These are phyloP conservation scores for Cruciata laevipes DNA, from an alignment of 257 asterid species.

Conservation along the genomic window DNA sequence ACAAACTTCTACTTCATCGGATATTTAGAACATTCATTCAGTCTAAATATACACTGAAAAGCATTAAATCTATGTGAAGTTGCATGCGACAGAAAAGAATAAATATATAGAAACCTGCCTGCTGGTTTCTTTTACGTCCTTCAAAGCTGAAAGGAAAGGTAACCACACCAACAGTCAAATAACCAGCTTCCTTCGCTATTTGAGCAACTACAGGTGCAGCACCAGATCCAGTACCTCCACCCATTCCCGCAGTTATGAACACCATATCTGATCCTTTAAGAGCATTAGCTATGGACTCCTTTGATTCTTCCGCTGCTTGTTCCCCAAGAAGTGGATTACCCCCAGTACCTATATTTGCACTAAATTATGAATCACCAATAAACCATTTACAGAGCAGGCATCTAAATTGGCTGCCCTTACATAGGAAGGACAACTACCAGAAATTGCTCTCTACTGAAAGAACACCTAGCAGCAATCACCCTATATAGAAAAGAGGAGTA, in stretches of 20 bases:
- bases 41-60: neutral
- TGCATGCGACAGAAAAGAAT: neutral
- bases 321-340: constrained; percentile 95
- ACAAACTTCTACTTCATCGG: neutral
- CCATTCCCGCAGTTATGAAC: constrained; percentile 99
- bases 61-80: neutral
- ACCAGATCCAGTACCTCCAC: constrained; percentile 99
- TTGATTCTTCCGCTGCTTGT: constrained; percentile 98
- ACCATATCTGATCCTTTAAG: constrained; percentile 98
- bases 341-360: constrained; percentile 68
- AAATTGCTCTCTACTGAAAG: too few relatives aligned
- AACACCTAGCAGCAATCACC: neutral
- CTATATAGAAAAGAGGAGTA: too few relatives aligned
- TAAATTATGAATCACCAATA: constrained; percentile 3
- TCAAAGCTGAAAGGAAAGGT: constrained; percentile 97
- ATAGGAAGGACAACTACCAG: too few relatives aligned
- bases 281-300: constrained; percentile 77
- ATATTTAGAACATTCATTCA: constrained; percentile 2
- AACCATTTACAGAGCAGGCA: constrained; percentile 4
- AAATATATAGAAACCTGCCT: constrained; percentile 38
- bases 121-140: constrained; percentile 88
- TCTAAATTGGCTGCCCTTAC: neutral
- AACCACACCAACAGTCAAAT: constrained; percentile 95
- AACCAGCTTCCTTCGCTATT: constrained; percentile 90
- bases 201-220: constrained; percentile 98